Evolutionary conservation across 352 stramenopile species (phyloP).

Genomic region (Thalassiosira hispida): DNA sequence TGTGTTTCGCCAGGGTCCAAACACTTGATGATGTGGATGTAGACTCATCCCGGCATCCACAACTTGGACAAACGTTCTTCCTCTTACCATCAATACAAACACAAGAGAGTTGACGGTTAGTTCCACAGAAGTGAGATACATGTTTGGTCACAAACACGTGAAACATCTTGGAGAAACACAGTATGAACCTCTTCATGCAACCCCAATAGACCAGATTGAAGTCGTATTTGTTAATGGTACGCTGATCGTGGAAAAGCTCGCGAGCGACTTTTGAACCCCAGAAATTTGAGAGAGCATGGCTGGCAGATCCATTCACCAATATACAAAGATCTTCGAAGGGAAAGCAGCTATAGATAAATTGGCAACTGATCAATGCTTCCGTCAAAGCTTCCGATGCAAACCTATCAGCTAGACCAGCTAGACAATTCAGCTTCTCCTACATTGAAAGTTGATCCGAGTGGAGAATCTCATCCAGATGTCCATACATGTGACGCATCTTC

Average conservation of each 20-base stretch:
- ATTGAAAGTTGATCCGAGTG: no score
- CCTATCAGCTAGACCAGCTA: no score
- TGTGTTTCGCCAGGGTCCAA: background rate
- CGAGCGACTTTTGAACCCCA: background rate
- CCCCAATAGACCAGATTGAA: constrained; percentile 12
- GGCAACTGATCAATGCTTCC: no score
- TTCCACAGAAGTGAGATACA: constrained; percentile 18
- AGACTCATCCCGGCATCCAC: constrained; percentile 4
- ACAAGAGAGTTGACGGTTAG: constrained; percentile 1
- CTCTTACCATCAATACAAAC: background rate
- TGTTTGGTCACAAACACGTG: constrained; percentile 15
- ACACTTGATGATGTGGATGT: background rate
- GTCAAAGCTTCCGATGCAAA: background rate
- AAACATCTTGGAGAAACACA: constrained; percentile 18
- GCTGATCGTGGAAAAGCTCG: background rate
- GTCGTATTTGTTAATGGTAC: background rate
- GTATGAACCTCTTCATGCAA: constrained; percentile 5
- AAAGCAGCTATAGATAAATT: background rate
- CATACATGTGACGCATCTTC: background rate
- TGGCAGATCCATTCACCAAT: no score
- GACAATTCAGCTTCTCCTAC: no score
- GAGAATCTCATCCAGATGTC: background rate
- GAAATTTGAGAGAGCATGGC: no score
- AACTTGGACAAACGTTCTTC: constrained; percentile 2
- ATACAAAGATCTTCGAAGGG: no score